Conservation (phyloP, 495 filamentous ascomycete genomes). For the Cudoniella acicularis region DNA sequence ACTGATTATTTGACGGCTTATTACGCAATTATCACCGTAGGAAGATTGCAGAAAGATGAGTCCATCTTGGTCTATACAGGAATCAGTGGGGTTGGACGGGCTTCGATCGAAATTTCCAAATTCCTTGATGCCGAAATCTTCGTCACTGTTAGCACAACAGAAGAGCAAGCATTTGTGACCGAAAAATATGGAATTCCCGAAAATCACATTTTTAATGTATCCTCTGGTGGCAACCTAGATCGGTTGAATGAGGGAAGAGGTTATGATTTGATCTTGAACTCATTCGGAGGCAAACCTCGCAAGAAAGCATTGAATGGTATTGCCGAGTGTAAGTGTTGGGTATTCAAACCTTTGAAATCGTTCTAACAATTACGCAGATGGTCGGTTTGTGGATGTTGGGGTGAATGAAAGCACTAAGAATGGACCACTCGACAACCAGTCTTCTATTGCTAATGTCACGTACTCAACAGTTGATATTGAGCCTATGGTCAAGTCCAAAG, state of each 20-base stretch:
- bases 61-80: conserved; percentile 86
- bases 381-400: background rate
- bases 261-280: background rate
- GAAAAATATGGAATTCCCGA: background rate
- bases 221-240: background rate
- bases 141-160: background rate
- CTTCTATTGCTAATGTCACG: conserved; percentile 36
- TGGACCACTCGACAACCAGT: conserved; percentile 38
- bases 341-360: no score
- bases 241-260: background rate
- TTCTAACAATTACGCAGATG: background rate
- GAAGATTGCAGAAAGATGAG: conserved; percentile 61
- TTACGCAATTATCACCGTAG: conserved; percentile 45
- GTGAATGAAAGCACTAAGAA: background rate
- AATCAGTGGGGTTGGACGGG: conserved; percentile 77
- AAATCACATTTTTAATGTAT: background rate
- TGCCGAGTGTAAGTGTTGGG: background rate
- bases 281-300: background rate
- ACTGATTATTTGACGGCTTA: conserved; percentile 55
- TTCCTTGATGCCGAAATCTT: background rate
- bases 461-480: conserved; percentile 36
- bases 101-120: conserved; percentile 37
- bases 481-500: conserved; percentile 20
- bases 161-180: background rate
- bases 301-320: background rate